These are phyloP conservation scores for Selenicereus undatus DNA, from an alignment of 148 eudicot species.

Conservation along the genomic window DNA sequence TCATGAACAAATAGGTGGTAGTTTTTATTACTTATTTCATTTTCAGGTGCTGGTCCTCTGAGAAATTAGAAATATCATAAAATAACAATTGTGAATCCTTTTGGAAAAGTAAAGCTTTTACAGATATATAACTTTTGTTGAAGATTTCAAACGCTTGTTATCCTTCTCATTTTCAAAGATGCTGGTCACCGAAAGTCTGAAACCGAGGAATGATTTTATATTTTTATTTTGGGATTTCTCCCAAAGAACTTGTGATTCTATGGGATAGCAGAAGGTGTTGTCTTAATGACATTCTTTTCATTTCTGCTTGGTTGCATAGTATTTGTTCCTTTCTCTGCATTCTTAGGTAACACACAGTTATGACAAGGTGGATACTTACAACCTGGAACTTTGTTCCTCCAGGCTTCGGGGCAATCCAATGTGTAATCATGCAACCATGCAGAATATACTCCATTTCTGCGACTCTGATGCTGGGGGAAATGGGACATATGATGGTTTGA, in stretches of 20 bases:
- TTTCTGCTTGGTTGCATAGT: background rate
- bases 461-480: conserved; percentile 42
- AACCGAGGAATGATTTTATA: too few relatives aligned
- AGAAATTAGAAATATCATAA: too few relatives aligned
- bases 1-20: too few relatives aligned
- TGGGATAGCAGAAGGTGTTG: background rate
- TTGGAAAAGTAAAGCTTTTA: background rate
- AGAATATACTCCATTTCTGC: conserved; percentile 45
- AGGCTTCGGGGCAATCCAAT: conserved; percentile 81
- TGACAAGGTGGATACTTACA: conserved; percentile 6
- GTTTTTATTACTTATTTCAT: too few relatives aligned
- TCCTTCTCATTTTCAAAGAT: background rate
- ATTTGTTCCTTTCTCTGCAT: background rate
- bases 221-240: background rate
- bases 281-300: background rate
- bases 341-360: background rate
- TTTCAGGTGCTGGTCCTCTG: too few relatives aligned
- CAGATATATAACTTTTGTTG: background rate
- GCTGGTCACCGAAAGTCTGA: too few relatives aligned
- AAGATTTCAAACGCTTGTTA: background rate
- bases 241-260: background rate
- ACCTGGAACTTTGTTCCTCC: conserved; percentile 15
- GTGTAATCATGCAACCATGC: conserved; percentile 43
- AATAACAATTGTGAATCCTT: background rate
- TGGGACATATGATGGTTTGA: conserved; percentile 24